Conservation (phyloP, 2,329 filamentous ascomycete genomes). For the Coniella vitis region DNA sequence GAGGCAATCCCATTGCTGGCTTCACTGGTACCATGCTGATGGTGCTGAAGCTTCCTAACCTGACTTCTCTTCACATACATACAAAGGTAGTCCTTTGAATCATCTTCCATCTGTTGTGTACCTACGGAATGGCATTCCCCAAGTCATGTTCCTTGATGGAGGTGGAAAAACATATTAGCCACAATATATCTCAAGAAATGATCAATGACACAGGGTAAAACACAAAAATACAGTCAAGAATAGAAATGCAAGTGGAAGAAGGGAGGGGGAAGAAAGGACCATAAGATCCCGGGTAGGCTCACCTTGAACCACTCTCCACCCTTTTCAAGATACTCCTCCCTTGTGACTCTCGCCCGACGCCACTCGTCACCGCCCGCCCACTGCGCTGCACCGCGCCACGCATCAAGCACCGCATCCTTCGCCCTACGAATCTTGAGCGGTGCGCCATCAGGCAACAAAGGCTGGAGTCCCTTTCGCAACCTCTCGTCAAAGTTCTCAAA, state of each 20-base stretch:
- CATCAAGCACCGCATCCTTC: constrained; percentile 71
- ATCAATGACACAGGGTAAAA: not conserved
- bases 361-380: constrained; percentile 65
- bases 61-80: too few species aligned
- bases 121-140: constrained; percentile 44
- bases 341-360: constrained; percentile 61
- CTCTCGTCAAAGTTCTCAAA: constrained; percentile 84
- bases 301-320: constrained; percentile 91
- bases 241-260: too few species aligned
- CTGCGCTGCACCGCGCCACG: constrained; percentile 85
- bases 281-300: constrained; percentile 20
- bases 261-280: too few species aligned
- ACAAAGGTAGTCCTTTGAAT: too few species aligned
- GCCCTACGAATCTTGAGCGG: constrained; percentile 67
- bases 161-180: not conserved
- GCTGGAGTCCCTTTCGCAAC: constrained; percentile 63
- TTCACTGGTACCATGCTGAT: too few species aligned
- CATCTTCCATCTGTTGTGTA: too few species aligned
- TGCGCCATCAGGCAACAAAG: constrained; percentile 63
- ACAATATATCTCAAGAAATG: not conserved
- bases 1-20: too few species aligned
- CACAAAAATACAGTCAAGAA: too few species aligned
- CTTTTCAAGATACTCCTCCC: constrained; percentile 84
- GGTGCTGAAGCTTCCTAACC: too few species aligned
- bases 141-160: constrained; percentile 48